Conservation (phyloP, 345 rosid genomes). For the Lepidium sativum region DNA sequence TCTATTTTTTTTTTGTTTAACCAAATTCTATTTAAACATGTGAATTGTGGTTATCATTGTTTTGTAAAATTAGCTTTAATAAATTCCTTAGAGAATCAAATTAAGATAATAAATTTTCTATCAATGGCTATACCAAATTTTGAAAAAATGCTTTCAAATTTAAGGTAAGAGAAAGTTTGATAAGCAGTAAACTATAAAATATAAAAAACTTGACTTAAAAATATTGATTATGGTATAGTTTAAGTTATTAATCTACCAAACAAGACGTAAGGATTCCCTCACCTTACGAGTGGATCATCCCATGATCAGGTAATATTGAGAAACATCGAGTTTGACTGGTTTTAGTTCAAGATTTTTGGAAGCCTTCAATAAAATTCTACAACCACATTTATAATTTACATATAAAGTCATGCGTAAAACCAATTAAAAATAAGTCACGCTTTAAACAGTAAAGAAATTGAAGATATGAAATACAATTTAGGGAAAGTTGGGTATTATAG, state of each 20-base stretch:
- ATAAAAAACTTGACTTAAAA: conserved; percentile 7
- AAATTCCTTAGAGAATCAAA: not conserved
- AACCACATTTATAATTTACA: too few relatives aligned
- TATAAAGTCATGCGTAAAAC: too few relatives aligned
- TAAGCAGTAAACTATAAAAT: not conserved
- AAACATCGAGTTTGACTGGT: too few relatives aligned
- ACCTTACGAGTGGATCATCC: not conserved
- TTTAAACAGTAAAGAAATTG: too few relatives aligned
- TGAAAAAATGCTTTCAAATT: not conserved
- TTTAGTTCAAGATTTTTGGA: too few relatives aligned
- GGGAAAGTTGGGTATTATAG: too few relatives aligned
- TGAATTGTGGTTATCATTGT: not conserved
- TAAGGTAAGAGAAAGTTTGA: not conserved
- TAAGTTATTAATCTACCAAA: conserved; percentile 8
- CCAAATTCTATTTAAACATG: not conserved
- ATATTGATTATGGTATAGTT: not conserved
- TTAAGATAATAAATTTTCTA: not conserved
- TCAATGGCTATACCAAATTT: conserved; percentile 9
- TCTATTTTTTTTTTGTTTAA: too few relatives aligned
- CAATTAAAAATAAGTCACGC: too few relatives aligned
- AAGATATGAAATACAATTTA: too few relatives aligned
- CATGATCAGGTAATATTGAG: not conserved
- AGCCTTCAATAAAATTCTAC: too few relatives aligned
- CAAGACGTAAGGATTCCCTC: conserved; percentile 13
- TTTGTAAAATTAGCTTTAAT: not conserved